A percentile compares a stretch with the other conserved stretches of the same genome.
phyloP scores from a whole-genome alignment of 192 early-diverging fungal genomes.

The Coemansia sp. region DNA sequence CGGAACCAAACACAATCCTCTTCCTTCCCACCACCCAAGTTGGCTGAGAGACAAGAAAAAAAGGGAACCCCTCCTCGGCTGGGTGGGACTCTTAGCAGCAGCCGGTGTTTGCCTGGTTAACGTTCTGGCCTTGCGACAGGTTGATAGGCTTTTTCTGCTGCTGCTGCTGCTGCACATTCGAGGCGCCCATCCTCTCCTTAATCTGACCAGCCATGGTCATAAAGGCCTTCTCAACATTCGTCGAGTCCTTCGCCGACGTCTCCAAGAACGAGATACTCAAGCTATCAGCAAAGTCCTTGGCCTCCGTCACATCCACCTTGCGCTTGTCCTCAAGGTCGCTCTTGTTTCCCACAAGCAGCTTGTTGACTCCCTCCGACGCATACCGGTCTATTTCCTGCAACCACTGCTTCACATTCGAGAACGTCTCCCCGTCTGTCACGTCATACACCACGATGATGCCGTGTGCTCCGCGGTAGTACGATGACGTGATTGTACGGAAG shows the following conservation, averaged over 20 bases:
- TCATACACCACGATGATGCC: conserved; percentile 99
- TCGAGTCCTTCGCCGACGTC: conserved; percentile 95
- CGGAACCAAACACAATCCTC: no score
- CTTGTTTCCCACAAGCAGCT: conserved; percentile 98
- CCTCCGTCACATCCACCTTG: conserved; percentile 73
- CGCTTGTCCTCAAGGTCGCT: conserved; percentile 93
- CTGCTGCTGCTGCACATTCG: conserved; percentile 46
- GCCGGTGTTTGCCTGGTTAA: conserved; percentile 40
- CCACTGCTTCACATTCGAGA: conserved; percentile 98
- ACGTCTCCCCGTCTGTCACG: conserved; percentile 94
- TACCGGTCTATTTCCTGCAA: conserved; percentile 98
- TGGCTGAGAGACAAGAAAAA: no score
- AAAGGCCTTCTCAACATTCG: conserved; percentile 99
- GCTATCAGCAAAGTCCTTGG: conserved; percentile 88
- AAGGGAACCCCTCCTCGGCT: no score
- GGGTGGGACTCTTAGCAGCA: conserved; percentile 35
- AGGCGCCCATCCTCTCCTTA: conserved; percentile 79
- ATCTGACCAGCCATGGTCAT: conserved; percentile 99
- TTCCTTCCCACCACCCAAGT: no score
- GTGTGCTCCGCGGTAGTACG: conserved; percentile 97
- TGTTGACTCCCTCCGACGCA: conserved; percentile 96
- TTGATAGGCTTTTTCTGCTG: conserved; percentile 53
- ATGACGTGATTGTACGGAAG: conserved; percentile 98
- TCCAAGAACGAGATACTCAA: conserved; percentile 94
- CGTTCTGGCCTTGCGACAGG: conserved; percentile 44